Base-by-base conservation (phyloP, 768 basidiomycete genomes). In the Asterophora parasitica region DNA sequence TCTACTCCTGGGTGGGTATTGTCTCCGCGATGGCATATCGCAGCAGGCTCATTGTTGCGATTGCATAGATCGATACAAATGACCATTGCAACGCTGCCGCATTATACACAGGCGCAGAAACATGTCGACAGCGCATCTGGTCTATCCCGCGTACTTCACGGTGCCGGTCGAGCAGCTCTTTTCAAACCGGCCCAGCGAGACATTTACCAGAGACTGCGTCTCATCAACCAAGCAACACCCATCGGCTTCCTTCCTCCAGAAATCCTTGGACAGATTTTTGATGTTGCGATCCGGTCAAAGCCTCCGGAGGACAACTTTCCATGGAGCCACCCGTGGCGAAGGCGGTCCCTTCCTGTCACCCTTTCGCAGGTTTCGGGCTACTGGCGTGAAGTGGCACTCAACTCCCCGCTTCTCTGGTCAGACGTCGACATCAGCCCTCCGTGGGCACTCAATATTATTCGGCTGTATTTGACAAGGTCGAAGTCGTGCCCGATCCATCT, bases 291-390 rank as follows among this genome's bases (percentile, higher is more conserved):
- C 10, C 28, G 32, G 32, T 45, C 16, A 40, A 42, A 42, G 7
- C 7, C 31, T 9, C 19, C 46, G 15, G 31, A 28, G 3, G 44
- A 51, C n/a, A 27, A n/a, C 31, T 44, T 26, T 19, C 41, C 49
- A n/a, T 49, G 49, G 46, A 37, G 39, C 16, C 38, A 44, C 17
- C 37, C 27, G 4, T 26, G 36, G 13, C 46, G 37, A 33, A 30
- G 42, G 11, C 44, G 17, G n/a, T 36, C 33, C 31, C 15, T 51
- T 4, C 52, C 49, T 3, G 44, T 51, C 12, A 49, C 47, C 8
- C 28, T 56, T 12, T 56, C 55, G 19, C 55, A 56, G n/a, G 55
- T 56, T 7, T 56, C 55, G 8, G 36, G 46, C 12, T 40, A 51
- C 41, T 56, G 52, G 55, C 55, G 55, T 16, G 49, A 56, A 12